Evolutionary conservation across 176 grass and related monocot genomes (phyloP).

Genomic region (Carex parvula): DNA sequence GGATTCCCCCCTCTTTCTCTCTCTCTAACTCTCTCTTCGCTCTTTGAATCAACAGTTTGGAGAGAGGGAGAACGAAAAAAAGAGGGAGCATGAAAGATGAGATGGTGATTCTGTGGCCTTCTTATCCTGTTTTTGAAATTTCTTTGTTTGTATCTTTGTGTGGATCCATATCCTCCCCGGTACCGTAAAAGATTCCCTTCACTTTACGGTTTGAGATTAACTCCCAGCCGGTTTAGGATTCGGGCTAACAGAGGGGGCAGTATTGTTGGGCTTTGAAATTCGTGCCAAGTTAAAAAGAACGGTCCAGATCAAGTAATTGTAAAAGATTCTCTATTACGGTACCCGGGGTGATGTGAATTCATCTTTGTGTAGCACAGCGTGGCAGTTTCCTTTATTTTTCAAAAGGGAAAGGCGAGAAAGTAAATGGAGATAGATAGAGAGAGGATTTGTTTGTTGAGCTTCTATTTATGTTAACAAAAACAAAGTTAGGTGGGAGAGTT

Average conservation of each 20-base stretch:
- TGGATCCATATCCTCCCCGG: no score
- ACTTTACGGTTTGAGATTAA: no score
- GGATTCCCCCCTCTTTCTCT: background rate
- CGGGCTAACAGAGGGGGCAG: no score
- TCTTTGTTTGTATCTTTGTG: background rate
- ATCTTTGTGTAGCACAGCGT: no score
- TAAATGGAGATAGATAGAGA: background rate
- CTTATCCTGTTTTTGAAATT: slow-evolving; percentile 5
- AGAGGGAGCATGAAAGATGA: background rate
- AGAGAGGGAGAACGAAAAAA: background rate
- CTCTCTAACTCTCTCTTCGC: background rate
- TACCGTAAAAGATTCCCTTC: no score
- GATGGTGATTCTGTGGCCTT: background rate
- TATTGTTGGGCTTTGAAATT: no score
- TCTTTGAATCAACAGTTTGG: background rate
- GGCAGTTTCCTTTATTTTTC: slow-evolving; percentile 25
- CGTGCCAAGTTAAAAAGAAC: no score
- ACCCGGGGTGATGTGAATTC: no score
- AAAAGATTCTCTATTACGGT: no score
- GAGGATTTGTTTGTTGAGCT: background rate
- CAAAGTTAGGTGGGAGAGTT: background rate
- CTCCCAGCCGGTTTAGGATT: no score
- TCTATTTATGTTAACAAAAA: slow-evolving; percentile 20
- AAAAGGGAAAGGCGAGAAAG: background rate
- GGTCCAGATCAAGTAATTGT: no score